A percentile compares a stretch with the other conserved stretches of the same genome.
phyloP scores from a whole-genome alignment of 2,329 filamentous ascomycete species.

The Cladosporium sp. region DNA sequence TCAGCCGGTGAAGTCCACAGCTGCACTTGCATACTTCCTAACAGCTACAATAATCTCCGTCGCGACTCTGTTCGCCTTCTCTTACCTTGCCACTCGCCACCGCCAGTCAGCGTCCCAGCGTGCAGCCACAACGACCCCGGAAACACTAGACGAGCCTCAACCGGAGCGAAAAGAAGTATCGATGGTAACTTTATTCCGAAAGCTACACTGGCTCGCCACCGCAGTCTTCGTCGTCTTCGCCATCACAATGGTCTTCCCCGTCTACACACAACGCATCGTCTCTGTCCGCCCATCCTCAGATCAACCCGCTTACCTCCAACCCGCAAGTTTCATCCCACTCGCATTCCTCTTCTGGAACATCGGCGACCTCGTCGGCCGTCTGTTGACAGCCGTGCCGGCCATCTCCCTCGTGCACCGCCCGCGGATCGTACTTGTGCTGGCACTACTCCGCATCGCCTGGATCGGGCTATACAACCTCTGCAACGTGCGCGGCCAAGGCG shows the following conservation, averaged over 20 bases:
- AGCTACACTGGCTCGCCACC: conserved; percentile 75
- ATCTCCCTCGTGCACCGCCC: conserved; percentile 63
- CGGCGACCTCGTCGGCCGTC: conserved; percentile 77
- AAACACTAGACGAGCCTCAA: conserved; percentile 24
- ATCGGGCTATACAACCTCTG: conserved; percentile 87
- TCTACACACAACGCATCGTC: conserved; percentile 68
- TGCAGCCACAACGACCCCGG: conserved; percentile 15
- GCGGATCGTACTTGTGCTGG: conserved; percentile 64
- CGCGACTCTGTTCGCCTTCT: conserved; percentile 69
- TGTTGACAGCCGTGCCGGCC: conserved; percentile 62
- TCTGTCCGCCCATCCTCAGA: conserved; percentile 43
- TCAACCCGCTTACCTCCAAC: conserved; percentile 63
- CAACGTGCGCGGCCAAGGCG: conserved; percentile 78
- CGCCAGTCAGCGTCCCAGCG: conserved; percentile 18
- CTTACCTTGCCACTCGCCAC: conserved; percentile 62
- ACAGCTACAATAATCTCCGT: conserved; percentile 78
- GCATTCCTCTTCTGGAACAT: conserved; percentile 92
- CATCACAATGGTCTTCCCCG: conserved; percentile 91
- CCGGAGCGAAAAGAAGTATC: conserved; percentile 54
- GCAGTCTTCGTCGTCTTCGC: conserved; percentile 79
- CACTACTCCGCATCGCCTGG: conserved; percentile 67
- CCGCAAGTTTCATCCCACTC: conserved; percentile 81
- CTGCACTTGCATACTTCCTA: conserved; percentile 88
- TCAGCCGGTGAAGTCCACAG: conserved; percentile 57
- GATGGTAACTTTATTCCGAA: conserved; percentile 68